phyloP scores from a whole-genome alignment of 495 filamentous ascomycete species.

The Cetradonia linearis region DNA sequence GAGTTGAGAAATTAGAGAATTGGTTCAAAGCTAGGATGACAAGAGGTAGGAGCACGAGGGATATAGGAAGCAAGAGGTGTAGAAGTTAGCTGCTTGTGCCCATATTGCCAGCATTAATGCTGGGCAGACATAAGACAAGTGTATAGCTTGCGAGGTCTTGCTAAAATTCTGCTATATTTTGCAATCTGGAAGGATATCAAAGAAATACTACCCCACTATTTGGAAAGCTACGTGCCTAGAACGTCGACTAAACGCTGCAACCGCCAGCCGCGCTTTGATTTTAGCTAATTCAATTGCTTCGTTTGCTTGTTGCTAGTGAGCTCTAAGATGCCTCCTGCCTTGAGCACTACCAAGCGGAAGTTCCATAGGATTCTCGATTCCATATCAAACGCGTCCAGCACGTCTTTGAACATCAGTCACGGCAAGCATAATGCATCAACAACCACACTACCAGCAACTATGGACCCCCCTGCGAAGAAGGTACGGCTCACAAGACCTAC shows the following conservation, averaged over 20 bases:
- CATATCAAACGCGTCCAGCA: constrained; percentile 39
- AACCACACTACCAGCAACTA: constrained; percentile 22
- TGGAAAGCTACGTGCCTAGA: too few relatives aligned
- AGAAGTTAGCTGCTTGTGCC: not conserved
- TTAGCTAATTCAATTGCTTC: not conserved
- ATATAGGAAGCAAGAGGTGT: constrained; percentile 34
- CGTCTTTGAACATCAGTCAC: constrained; percentile 21
- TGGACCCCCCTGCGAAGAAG: constrained; percentile 25
- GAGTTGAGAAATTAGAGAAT: constrained; percentile 35
- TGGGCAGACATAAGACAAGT: too few relatives aligned
- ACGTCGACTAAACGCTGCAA: not conserved
- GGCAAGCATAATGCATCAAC: constrained; percentile 22
- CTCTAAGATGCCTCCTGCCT: constrained; percentile 40
- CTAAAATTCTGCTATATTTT: too few relatives aligned
- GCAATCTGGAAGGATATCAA: too few relatives aligned
- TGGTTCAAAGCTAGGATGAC: constrained; percentile 30
- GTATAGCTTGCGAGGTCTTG: not conserved
- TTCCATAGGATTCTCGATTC: constrained; percentile 49
- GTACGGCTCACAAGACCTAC: constrained; percentile 25
- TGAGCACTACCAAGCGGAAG: constrained; percentile 47
- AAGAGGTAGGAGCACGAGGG: constrained; percentile 41
- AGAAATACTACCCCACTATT: too few relatives aligned
- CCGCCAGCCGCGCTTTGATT: constrained; percentile 4
- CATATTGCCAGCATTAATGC: not conserved
- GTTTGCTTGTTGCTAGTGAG: not conserved